Conservation (phyloP, 495 filamentous ascomycete genomes). For the Pyronema domesticum region DNA sequence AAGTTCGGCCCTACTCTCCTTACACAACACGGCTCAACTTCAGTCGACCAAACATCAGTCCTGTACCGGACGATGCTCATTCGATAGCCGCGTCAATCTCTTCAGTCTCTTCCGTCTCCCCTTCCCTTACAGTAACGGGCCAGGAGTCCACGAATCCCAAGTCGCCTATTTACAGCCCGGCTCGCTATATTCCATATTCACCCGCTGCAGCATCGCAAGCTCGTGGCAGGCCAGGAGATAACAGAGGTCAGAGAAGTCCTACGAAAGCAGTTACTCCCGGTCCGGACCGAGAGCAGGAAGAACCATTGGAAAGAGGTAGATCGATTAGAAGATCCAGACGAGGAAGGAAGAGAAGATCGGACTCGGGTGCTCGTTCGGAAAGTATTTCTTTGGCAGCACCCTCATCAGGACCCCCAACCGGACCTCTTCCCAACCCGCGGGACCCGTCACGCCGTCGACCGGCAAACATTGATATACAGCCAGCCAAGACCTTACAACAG, state of each 20-base stretch:
- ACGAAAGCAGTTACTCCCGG: not conserved
- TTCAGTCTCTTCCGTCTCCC: not conserved
- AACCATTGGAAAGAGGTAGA: not conserved
- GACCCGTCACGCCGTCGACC: not conserved
- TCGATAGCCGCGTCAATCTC: not conserved
- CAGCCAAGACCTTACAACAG: not conserved
- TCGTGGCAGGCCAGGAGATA: not conserved
- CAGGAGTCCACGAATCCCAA: not conserved
- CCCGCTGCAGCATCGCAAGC: not conserved
- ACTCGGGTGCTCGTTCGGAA: not conserved
- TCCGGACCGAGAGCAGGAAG: not conserved
- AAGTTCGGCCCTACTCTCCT: not conserved
- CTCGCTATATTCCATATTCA: not conserved
- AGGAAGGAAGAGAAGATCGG: not conserved
- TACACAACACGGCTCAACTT: not conserved
- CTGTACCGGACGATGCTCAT: not conserved
- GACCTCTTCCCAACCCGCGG: not conserved
- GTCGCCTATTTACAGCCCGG: not conserved
- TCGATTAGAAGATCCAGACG: not conserved
- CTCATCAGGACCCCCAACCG: not conserved
- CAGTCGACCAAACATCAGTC: not conserved
- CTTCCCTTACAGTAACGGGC: not conserved
- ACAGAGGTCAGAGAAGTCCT: not conserved
- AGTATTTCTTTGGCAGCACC: not conserved
- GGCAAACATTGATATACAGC: not conserved